Base-by-base conservation (phyloP, 257 asterid genomes). In the Rehmannia glutinosa region DNA sequence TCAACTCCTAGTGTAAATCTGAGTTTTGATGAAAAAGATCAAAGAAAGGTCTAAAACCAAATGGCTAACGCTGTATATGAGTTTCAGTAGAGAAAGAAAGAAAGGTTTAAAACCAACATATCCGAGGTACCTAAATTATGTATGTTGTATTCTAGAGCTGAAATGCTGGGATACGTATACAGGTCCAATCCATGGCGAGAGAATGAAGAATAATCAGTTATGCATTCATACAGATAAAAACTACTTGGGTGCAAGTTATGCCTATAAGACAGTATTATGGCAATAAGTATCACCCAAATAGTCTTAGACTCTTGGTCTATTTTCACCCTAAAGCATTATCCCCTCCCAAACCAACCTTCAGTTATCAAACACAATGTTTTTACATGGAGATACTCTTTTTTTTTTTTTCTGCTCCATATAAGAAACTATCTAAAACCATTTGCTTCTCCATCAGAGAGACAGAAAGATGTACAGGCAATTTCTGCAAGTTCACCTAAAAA, bases 101-200 rank as follows among this genome's bases (percentile, higher is more conserved):
- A 17, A 27, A 16, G 36, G 5, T 27, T 5, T 24, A 23, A 38
- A 27, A 38, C 24, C 64, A 39, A 39, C 72, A 52, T 9, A 38
- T 53, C n/a, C 16, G 17, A 13, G 35, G 63, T 36, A 54, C 43
- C 43, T 39, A 25, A 67, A 43, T 39, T 5, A 41, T 53, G 47
- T 42, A 55, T 10, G 27, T 67, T 54, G 30, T 25, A 35, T 23
- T 19, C 62, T 36, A 66, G 28, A 66, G 72, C 64, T 54, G 42
- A 52, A n/a, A 25, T 35, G 33, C 39, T 67, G 43, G 23, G 32
- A 42, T 15, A 19, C 19, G 21, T 27, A 51, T n/a, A 20, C 33
- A 58, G 43, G 41, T 25, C 12, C 43, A 2, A 16, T 52, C 42
- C 54, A 59, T 13, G 17, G 25, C 0, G 28, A 57, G 16, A 43